Evolutionary conservation across 257 asterid genomes (phyloP).

Genomic region (Salvia rosmarinus): DNA sequence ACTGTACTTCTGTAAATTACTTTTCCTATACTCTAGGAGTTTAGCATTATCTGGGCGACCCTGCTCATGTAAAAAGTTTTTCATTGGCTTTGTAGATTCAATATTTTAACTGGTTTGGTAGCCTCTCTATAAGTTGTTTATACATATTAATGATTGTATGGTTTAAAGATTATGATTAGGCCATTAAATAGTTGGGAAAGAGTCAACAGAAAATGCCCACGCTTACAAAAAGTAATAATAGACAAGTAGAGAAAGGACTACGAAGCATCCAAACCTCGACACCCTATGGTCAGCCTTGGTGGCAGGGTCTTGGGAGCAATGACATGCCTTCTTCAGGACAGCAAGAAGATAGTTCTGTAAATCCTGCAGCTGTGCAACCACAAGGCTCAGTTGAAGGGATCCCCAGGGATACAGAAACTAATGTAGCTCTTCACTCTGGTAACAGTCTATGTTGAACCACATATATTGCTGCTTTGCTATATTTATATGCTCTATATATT

Average conservation of each 20-base stretch:
- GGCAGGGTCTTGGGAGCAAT: constrained; percentile 65
- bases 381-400: constrained; percentile 46
- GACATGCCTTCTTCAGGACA: constrained; percentile 49
- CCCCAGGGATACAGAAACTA: constrained; percentile 40
- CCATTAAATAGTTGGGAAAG: constrained; percentile 36
- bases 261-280: constrained; percentile 47
- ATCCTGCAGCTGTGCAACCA: constrained; percentile 33
- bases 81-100: neutral
- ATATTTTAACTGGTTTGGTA: neutral
- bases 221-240: constrained; percentile 53
- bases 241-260: constrained; percentile 50
- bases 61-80: neutral
- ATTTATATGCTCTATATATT: constrained; percentile 7
- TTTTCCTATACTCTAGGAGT: neutral
- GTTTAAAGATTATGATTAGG: no score
- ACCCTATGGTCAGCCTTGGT: constrained; percentile 65
- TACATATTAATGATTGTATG: no score
- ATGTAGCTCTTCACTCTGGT: constrained; percentile 53
- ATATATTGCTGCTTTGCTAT: neutral
- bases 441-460: constrained; percentile 28
- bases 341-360: constrained; percentile 39
- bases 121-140: neutral
- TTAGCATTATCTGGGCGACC: constrained; percentile 1
- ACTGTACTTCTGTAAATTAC: neutral
- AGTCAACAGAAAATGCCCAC: constrained; percentile 66